Base-by-base conservation (phyloP, 2,329 filamentous ascomycete species). In the Stagonosporopsis chrysanthemi region DNA sequence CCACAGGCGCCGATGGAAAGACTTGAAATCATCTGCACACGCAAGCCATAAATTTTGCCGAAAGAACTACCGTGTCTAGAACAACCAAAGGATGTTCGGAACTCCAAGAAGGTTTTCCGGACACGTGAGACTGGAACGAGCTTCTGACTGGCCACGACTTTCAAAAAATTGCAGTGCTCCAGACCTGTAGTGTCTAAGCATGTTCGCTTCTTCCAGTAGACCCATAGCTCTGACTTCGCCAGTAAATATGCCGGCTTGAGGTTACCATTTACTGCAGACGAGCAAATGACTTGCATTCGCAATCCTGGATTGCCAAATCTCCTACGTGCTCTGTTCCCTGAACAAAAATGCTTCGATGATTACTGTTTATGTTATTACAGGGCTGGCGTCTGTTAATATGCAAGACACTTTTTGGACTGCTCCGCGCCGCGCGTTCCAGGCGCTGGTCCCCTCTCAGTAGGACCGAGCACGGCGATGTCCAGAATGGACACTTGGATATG, bases 11-110 rank as follows among this genome's bases (percentile, higher is more conserved):
- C 35, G 8, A 23, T 42, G 47, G 14, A 24, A 7, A 28, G 22
- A 45, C 19, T 19, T 44, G 31, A 45, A 17, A 14, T 23, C 33
- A 33, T 3, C 19, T 12, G 29, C 11, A 33, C 40, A 3, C 28
- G 11, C 17, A 11, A 23, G 36, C 6, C 28, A 38, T 17, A 24
- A 6, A 15, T n/a, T 39, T 22, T 46, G 54, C 47, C 54, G 48
- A 52, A 26, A 43, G 19, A 51, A 51, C 23, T 56, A 41, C 53
- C 53, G 42, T 23, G 19, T 5, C 5, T 33, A 29, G 54, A 19
- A 47, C n/a, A 52, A 57, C 31, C 17, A 14, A 42, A 15, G 42
- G 43, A 3, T 3, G 7, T 31, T 17, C 12, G 31, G 31, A 26
- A 41, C 26, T 11, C 7, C 12, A 19, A 1, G 7, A 23, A 9